Base-by-base conservation (phyloP, 225 moss, liverwort and hornwort genomes). In the Marchantia polymorpha region DNA sequence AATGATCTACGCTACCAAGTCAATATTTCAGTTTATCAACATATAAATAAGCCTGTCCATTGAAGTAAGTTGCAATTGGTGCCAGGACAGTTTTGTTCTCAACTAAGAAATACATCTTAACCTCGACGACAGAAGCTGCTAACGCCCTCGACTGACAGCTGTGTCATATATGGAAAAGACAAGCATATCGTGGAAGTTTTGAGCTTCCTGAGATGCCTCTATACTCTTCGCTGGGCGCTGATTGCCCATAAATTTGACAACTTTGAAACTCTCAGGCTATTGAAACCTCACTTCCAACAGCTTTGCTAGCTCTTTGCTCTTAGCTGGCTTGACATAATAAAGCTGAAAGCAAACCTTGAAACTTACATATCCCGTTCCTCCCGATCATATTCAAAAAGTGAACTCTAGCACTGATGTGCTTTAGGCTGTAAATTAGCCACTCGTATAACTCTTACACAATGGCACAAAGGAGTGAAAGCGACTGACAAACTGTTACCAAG, bases 241-340 rank as follows among this genome's bases (percentile, higher is more conserved):
- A 58, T 68, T 59, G 81, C 83, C 83, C 81, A 81, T 64, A 63
- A 79, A 64, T 86, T 29, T 48, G 71, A 75, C 60, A 61, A 69
- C 81, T 51, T 75, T 54, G 61, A 63, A 64, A 64, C 64, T 16
- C 61, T 76, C 63, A 63, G 78, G 26, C 78, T 66, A 68, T 27
- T 78, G 23, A 79, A 75, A 75, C 25, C 58, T 64, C 65, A 31
- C 77, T 64, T 79, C 53, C 46, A 48, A 75, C 76, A 76, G 69
- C 74, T 79, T 75, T 78, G 69, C 75, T 72, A 47, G 81, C 81
- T 71, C 71, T 82, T 74, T 72, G 81, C 67, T 59, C 83, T 81
- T 61, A 75, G 66, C 69, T 82, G 50, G 59, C 72, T 72, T 50
- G 64, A 53, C 64, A 76, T 69, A 72, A 64, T 46, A 15, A 59